Conservation (phyloP, 1,284 basidiomycete species). For the Cutaneotrichosporon sp. region DNA sequence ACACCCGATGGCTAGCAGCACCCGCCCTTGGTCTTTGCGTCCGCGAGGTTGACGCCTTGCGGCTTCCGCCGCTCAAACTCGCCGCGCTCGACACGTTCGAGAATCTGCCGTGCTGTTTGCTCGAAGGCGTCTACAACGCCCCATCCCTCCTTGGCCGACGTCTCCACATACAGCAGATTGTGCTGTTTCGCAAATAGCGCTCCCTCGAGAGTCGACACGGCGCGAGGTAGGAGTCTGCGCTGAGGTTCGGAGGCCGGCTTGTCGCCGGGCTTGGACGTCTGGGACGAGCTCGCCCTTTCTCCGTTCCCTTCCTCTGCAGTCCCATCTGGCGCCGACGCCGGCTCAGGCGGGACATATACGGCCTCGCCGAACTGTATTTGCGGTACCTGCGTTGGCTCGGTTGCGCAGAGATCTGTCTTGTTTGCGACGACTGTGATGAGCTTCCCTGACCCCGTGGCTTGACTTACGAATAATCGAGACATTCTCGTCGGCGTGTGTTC, state of each 20-base stretch:
- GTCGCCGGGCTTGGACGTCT: too few relatives aligned
- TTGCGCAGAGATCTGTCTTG: constrained; percentile 42
- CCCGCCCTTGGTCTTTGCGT: constrained; percentile 6
- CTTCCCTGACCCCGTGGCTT: background rate
- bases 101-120: constrained; percentile 41
- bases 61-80: constrained; percentile 26
- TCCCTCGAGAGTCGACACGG: constrained; percentile 32
- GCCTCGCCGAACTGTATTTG: constrained; percentile 33
- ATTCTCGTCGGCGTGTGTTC: constrained; percentile 41
- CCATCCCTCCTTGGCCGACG: constrained; percentile 45
- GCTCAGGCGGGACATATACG: too few relatives aligned
- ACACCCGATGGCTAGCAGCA: constrained; percentile 9
- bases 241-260: background rate
- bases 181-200: constrained; percentile 39
- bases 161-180: constrained; percentile 43
- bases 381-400: constrained; percentile 23
- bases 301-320: too few relatives aligned
- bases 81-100: constrained; percentile 29
- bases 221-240: constrained; percentile 22
- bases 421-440: constrained; percentile 38
- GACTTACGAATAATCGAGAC: constrained; percentile 41
- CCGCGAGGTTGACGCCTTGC: constrained; percentile 6
- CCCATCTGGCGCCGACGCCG: too few relatives aligned
- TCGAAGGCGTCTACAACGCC: constrained; percentile 43
- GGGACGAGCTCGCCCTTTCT: too few relatives aligned